Conservation (phyloP, 805 yeast species). For the Yarrowia porcina region DNA sequence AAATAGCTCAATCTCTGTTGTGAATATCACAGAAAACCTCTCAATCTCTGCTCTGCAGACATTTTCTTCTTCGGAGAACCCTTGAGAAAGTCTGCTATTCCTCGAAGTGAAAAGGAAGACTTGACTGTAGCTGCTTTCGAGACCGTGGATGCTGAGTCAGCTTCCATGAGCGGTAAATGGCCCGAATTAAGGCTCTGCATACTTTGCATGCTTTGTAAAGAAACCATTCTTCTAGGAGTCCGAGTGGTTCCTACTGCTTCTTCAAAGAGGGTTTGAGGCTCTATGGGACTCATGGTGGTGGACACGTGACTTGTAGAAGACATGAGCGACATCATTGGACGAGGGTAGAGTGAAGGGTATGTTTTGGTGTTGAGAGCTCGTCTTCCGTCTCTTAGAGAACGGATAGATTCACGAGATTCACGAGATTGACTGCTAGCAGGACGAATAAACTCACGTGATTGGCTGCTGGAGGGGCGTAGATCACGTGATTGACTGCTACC, state of each 20-base stretch:
- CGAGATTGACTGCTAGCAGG: not conserved
- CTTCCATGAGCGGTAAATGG: constrained; percentile 9
- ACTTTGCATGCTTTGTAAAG: not conserved
- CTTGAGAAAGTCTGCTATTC: constrained; percentile 9
- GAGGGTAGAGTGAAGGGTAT: not conserved
- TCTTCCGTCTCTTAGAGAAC: not conserved
- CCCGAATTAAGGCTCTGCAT: not conserved
- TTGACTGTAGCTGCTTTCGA: constrained; percentile 17
- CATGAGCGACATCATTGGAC: constrained; percentile 11
- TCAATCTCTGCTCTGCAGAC: constrained; percentile 3
- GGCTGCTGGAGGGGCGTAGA: too few relatives aligned
- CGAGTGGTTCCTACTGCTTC: constrained; percentile 4
- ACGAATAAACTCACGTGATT: not conserved
- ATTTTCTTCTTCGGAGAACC: constrained; percentile 11
- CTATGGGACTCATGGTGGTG: constrained; percentile 1
- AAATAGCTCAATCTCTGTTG: not conserved
- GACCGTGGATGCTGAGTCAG: not conserved
- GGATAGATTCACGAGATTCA: not conserved
- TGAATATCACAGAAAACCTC: constrained; percentile 2
- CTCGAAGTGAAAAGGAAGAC: not conserved
- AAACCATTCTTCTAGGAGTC: constrained; percentile 2
- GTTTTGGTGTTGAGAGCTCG: constrained; percentile 8
- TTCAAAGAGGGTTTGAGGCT: constrained; percentile 16
- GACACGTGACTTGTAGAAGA: constrained; percentile 7
- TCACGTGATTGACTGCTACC: not conserved